Conservation (phyloP, 2,329 filamentous ascomycete species). For the Teratosphaeria pseudoeucalypti region DNA sequence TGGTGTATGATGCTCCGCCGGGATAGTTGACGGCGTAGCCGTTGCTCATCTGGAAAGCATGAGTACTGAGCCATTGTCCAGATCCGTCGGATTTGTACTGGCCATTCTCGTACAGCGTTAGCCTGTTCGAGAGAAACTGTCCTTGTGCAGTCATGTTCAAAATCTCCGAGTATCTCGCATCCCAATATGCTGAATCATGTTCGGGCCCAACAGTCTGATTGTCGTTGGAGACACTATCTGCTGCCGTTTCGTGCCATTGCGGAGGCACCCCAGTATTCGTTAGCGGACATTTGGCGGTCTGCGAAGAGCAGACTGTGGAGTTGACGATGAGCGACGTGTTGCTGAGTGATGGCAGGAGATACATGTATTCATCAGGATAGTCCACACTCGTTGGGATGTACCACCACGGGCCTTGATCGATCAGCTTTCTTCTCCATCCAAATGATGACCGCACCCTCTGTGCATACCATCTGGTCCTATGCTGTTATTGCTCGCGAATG, state of each 20-base stretch:
- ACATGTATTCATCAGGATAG: constrained; percentile 5
- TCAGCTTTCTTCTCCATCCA: not conserved
- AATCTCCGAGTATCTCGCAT: constrained; percentile 3
- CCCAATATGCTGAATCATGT: constrained; percentile 3
- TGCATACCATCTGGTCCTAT: constrained; percentile 8
- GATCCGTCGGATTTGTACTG: not conserved
- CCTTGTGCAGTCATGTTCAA: constrained; percentile 6
- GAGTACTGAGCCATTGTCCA: not conserved
- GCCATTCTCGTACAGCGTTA: constrained; percentile 1
- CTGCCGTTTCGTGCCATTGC: constrained; percentile 2
- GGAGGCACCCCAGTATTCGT: not conserved
- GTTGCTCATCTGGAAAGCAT: constrained; percentile 3
- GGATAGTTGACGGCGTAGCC: constrained; percentile 5
- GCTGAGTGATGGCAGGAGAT: constrained; percentile 6
- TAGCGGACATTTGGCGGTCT: constrained; percentile 4
- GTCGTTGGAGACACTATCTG: not conserved
- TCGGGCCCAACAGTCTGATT: constrained; percentile 1
- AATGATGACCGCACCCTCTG: not conserved
- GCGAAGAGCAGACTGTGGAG: constrained; percentile 4
- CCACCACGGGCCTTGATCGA: constrained; percentile 8
- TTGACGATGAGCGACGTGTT: constrained; percentile 6
- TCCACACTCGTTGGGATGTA: constrained; percentile 2
- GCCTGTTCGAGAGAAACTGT: constrained; percentile 2
- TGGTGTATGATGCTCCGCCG: constrained; percentile 4
- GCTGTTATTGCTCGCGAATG: constrained; percentile 3